Evolutionary conservation across 2,329 filamentous ascomycete species (phyloP), one percentile per base, ranked within the genome.

Genomic region (Pseudocercospora crystallina): DNA sequence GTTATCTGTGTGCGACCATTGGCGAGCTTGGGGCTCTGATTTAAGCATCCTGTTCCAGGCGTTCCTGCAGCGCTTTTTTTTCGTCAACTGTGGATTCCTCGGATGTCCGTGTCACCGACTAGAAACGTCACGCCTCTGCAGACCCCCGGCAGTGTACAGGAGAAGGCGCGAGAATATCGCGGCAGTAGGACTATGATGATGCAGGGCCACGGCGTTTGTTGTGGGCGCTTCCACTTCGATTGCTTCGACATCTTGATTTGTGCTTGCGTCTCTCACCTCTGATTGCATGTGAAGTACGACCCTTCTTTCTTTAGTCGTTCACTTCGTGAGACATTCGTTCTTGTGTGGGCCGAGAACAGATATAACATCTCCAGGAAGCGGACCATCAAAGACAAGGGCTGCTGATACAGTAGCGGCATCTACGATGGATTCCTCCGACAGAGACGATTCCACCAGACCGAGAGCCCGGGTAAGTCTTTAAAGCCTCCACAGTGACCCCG

Each of bases 41-140:
- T 43, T 38, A 34, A 38, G 38, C 32, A 34, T 37, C 39, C 17
- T 29, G 37, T 33, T 26, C 32, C 15, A 31, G 39, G 36, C 17
- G n/a, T 49, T n/a, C 38, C 44, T 52, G 49, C 44, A 47, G 26
- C 39, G 33, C 31, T 31, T 36, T 52, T 33, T 32, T 38, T 47
- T 37, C 34, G 30, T 26, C 29, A 41, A 20, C 17, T 26, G 43
- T 43, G 43, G 38, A 36, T 36, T 20, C 20, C 1, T n/a, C 38
- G 26, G 26, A 29, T 17, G 15, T 49, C 37, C 29, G 9, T n/a
- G 12, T 26, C 14, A 10, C n/a, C 26, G 38, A 43, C 13, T 31
- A 20, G 14, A 41, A 30, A 38, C 43, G 33, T 32, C 43, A 46
- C 26, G 30, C 35, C 20, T 38, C 30, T 29, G 29, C 32, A 15